These are phyloP conservation scores for Podila verticillata DNA, from an alignment of 192 early-diverging fungal genomes.

Conservation along the genomic window DNA sequence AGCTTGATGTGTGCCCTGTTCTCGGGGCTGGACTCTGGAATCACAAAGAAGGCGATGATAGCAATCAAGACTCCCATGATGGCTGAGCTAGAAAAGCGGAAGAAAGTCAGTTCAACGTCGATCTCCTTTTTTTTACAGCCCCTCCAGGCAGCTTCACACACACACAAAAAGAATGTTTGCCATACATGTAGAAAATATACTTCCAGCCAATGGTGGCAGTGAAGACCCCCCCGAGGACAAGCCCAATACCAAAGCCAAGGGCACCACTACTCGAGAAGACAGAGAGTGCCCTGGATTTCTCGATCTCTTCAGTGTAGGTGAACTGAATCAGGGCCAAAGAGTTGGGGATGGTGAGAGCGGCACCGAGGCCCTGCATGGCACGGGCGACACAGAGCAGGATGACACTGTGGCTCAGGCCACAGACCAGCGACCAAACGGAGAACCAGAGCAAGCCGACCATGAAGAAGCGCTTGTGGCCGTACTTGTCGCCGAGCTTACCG, in stretches of 20 bases:
- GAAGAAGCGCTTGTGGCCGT: slow-evolving; percentile 50
- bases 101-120: not conserved
- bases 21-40: slow-evolving; percentile 37
- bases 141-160: no score
- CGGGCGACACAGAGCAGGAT: slow-evolving; percentile 42
- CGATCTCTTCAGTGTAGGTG: slow-evolving; percentile 38
- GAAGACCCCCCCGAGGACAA: slow-evolving; percentile 52
- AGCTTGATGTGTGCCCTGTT: slow-evolving; percentile 39
- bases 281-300: slow-evolving; percentile 39
- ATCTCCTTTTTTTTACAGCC: not conserved
- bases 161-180: not conserved
- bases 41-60: slow-evolving; percentile 43
- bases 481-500: slow-evolving; percentile 56
- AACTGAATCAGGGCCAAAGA: slow-evolving; percentile 51
- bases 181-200: slow-evolving; percentile 54
- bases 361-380: slow-evolving; percentile 51
- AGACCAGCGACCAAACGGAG: slow-evolving; percentile 51
- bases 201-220: slow-evolving; percentile 52
- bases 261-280: slow-evolving; percentile 50
- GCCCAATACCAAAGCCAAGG: slow-evolving; percentile 44
- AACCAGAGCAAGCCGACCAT: slow-evolving; percentile 48
- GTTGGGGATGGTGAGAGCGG: slow-evolving; percentile 51
- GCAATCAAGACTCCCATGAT: slow-evolving; percentile 47
- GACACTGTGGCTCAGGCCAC: slow-evolving; percentile 32
- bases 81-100: slow-evolving; percentile 24